These are phyloP conservation scores for Claviceps cyperi DNA, from an alignment of 2,329 filamentous ascomycete species.

Conservation along the genomic window DNA sequence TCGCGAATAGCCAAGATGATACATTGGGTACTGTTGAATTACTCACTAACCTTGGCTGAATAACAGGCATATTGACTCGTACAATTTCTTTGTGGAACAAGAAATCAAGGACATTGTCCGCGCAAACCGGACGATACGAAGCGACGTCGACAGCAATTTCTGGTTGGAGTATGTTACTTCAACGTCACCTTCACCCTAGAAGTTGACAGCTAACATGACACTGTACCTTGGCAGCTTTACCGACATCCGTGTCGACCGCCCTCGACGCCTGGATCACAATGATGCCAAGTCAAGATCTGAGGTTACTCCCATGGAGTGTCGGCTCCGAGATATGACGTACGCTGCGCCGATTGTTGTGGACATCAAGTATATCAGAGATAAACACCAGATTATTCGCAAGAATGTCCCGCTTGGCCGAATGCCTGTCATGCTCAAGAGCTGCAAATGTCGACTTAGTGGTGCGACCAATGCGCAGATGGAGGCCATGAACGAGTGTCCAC, in stretches of 20 bases:
- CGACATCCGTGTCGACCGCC: conserved; percentile 74
- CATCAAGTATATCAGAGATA: conserved; percentile 76
- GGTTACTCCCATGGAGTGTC: conserved; percentile 91
- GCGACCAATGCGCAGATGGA: conserved; percentile 84
- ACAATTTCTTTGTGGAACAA: conserved; percentile 95
- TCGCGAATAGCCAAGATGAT: background rate
- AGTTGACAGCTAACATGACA: background rate
- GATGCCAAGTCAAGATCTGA: conserved; percentile 55
- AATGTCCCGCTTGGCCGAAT: conserved; percentile 76
- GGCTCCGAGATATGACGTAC: conserved; percentile 94
- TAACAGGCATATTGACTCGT: conserved; percentile 75
- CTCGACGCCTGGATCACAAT: conserved; percentile 64
- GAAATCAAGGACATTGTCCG: conserved; percentile 95
- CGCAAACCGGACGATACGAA: conserved; percentile 75
- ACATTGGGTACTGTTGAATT: background rate
- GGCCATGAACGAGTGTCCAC: conserved; percentile 80
- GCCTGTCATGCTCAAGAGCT: conserved; percentile 94
- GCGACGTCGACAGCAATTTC: conserved; percentile 85
- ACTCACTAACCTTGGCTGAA: conserved; percentile 7
- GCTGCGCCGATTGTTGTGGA: conserved; percentile 88
- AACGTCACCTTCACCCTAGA: conserved; percentile 8
- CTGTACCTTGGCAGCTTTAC: conserved; percentile 40
- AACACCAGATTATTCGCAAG: conserved; percentile 57
- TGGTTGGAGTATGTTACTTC: conserved; percentile 53
- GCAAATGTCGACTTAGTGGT: conserved; percentile 73